Evolutionary conservation across 768 basidiomycete genomes (phyloP).

Genomic region (Xerocomellus intermedius): DNA sequence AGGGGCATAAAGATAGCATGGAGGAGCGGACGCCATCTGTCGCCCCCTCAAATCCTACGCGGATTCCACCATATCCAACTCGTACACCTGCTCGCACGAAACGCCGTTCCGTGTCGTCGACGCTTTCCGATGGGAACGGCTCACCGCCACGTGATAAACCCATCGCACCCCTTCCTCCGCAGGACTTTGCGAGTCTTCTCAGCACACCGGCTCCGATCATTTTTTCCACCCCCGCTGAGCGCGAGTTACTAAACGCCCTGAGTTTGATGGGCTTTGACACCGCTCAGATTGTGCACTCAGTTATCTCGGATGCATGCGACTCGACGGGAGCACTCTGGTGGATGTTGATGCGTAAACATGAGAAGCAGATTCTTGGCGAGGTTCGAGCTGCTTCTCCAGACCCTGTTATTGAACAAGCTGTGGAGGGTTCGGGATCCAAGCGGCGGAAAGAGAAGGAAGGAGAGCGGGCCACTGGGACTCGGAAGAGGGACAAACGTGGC

Average conservation of each 20-base stretch:
- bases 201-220: conserved; percentile 69
- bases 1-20: conserved; percentile 15
- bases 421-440: conserved; percentile 22
- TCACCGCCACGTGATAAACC: conserved; percentile 51
- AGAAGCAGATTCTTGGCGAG: conserved; percentile 51
- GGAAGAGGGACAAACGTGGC: conserved; percentile 23
- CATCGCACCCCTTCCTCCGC: conserved; percentile 36
- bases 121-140: conserved; percentile 61
- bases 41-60: conserved; percentile 24
- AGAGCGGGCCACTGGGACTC: conserved; percentile 19
- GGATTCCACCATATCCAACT: conserved; percentile 59
- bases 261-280: conserved; percentile 85
- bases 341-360: conserved; percentile 86
- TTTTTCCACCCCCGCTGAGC: conserved; percentile 84
- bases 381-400: conserved; percentile 20
- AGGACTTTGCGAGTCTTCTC: conserved; percentile 66
- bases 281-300: conserved; percentile 93
- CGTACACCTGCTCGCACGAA: conserved; percentile 96
- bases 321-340: conserved; percentile 92
- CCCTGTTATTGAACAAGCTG: conserved; percentile 15
- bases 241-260: conserved; percentile 73
- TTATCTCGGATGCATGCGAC: conserved; percentile 90
- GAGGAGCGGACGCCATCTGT: conserved; percentile 10
- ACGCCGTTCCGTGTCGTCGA: conserved; percentile 90
- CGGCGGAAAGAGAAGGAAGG: conserved; percentile 34